phyloP scores from a whole-genome alignment of 805 yeast species.

The Lipomyces orientalis region DNA sequence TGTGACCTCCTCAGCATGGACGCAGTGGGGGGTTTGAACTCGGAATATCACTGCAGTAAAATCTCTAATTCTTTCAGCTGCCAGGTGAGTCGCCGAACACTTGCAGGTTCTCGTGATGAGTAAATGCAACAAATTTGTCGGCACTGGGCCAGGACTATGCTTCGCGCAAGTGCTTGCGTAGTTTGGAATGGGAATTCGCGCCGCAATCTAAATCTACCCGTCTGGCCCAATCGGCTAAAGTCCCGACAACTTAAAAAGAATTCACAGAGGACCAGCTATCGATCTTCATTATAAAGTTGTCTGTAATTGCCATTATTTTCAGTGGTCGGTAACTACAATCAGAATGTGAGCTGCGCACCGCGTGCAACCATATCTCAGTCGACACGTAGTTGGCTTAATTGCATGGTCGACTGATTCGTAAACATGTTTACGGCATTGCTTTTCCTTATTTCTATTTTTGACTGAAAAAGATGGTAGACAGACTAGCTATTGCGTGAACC shows the following conservation, averaged over 20 bases:
- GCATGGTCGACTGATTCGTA: no score
- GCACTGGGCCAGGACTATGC: no score
- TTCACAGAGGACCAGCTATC: neutral
- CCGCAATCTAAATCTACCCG: no score
- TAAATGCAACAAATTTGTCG: neutral
- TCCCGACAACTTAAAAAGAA: neutral
- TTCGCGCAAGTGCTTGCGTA: no score
- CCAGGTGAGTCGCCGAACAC: neutral
- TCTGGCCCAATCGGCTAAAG: no score
- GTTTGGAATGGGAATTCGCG: no score
- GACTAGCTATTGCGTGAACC: no score
- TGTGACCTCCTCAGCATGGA: neutral
- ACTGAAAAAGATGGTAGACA: no score
- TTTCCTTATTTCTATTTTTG: no score
- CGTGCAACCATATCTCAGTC: no score
- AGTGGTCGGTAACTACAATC: neutral
- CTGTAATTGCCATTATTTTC: neutral
- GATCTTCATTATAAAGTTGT: neutral
- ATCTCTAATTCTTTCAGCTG: neutral
- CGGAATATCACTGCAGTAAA: neutral
- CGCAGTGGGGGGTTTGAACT: neutral
- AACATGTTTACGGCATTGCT: no score
- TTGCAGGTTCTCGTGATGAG: neutral
- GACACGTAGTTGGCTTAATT: no score
- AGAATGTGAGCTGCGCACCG: neutral